These are phyloP conservation scores for Sugiyamaella chiloensis DNA, from an alignment of 805 yeast genomes.

Conservation along the genomic window DNA sequence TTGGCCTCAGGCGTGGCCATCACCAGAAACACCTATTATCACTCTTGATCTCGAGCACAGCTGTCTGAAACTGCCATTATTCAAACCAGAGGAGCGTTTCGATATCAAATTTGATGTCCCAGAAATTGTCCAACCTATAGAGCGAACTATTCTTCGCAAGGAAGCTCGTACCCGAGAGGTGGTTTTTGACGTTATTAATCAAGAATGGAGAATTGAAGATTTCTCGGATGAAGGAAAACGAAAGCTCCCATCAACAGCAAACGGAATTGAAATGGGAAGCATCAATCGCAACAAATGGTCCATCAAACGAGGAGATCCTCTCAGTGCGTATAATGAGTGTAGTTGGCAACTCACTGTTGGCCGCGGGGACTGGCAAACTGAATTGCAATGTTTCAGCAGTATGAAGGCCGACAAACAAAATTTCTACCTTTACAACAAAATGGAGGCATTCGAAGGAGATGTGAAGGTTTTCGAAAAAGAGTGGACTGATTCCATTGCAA, in stretches of 20 bases:
- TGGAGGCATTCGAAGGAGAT: constrained; percentile 37
- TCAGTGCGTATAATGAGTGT: constrained; percentile 40
- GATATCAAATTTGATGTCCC: constrained; percentile 33
- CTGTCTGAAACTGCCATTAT: constrained; percentile 31
- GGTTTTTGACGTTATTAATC: constrained; percentile 35
- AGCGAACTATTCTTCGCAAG: constrained; percentile 28
- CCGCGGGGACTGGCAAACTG: constrained; percentile 41
- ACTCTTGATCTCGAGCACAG: constrained; percentile 33
- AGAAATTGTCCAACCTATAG: constrained; percentile 32
- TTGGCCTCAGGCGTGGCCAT: constrained; percentile 51
- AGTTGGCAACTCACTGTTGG: constrained; percentile 43
- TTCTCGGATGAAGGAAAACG: constrained; percentile 38
- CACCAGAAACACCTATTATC: constrained; percentile 40
- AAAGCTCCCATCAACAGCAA: constrained; percentile 26
- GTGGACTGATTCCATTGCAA: constrained; percentile 16
- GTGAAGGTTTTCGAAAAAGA: constrained; percentile 34
- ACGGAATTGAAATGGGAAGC: constrained; percentile 42
- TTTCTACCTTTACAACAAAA: constrained; percentile 34
- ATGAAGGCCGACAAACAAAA: constrained; percentile 35
- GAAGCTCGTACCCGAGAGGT: constrained; percentile 29
- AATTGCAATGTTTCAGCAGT: constrained; percentile 33
- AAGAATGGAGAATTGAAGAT: constrained; percentile 37
- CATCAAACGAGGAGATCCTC: constrained; percentile 38
- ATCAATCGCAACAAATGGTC: constrained; percentile 41
- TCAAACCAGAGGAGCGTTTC: constrained; percentile 22